A percentile compares a stretch with the other conserved stretches of the same genome.
Conservation (phyloP, 2,329 filamentous ascomycete species). For the Ophiocordyceps australis region DNA sequence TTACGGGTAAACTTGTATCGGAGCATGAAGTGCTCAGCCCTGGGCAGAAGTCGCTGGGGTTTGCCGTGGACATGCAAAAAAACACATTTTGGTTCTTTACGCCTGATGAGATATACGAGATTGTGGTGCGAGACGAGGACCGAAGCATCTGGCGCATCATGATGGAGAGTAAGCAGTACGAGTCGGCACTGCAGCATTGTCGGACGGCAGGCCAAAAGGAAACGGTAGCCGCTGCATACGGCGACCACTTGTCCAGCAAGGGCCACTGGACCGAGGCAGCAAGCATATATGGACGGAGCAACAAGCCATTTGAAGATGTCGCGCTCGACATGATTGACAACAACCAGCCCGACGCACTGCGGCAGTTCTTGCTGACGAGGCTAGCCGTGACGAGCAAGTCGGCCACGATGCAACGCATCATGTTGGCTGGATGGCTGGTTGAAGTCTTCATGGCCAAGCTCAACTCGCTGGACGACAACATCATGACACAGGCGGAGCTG, state of each 20-base stretch:
- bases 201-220: constrained; percentile 69
- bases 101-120: constrained; percentile 76
- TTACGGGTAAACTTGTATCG: constrained; percentile 73
- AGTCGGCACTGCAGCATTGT: constrained; percentile 72
- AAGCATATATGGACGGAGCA: constrained; percentile 81
- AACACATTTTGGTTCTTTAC: constrained; percentile 98
- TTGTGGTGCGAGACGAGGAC: constrained; percentile 79
- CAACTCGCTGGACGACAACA: constrained; percentile 84
- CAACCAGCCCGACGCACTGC: constrained; percentile 73
- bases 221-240: constrained; percentile 77
- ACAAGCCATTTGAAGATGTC: constrained; percentile 93
- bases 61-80: constrained; percentile 81
- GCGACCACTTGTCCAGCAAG: constrained; percentile 70
- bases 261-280: constrained; percentile 76
- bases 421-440: constrained; percentile 89
- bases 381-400: constrained; percentile 66
- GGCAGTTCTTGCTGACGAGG: constrained; percentile 79
- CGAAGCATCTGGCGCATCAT: constrained; percentile 91
- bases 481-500: constrained; percentile 73
- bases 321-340: constrained; percentile 81
- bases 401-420: constrained; percentile 77
- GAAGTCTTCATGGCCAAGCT: constrained; percentile 97
- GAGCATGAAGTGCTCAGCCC: constrained; percentile 73
- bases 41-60: constrained; percentile 62
- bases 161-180: constrained; percentile 72